Percentiles rank a stretch among this genome's conserved stretches.
phyloP scores from a whole-genome alignment of 257 asterid species.

The Solanum virginianum region DNA sequence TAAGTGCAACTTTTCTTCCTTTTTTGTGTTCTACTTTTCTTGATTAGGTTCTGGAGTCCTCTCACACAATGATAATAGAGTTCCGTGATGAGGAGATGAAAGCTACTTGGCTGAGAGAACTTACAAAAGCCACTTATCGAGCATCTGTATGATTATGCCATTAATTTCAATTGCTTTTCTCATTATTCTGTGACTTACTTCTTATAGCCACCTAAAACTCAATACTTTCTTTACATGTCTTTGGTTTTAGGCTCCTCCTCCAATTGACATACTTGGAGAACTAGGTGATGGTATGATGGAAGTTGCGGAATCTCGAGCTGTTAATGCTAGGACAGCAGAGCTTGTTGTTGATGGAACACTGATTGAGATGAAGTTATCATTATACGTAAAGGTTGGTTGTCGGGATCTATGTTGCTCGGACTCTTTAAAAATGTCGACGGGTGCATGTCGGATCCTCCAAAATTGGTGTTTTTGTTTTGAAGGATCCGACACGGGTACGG shows the following conservation, averaged over 20 bases:
- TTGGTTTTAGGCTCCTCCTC: constrained; percentile 69
- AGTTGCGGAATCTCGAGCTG: constrained; percentile 32
- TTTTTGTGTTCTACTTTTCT: constrained; percentile 4
- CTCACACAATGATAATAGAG: constrained; percentile 73
- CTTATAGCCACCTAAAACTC: not conserved
- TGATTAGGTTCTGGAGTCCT: constrained; percentile 82
- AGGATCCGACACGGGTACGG: too few species aligned
- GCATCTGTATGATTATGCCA: constrained; percentile 73
- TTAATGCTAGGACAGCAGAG: constrained; percentile 51
- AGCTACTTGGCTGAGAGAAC: constrained; percentile 72
- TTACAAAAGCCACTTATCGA: constrained; percentile 81
- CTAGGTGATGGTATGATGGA: constrained; percentile 33
- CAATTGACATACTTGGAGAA: constrained; percentile 69
- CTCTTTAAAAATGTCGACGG: too few species aligned
- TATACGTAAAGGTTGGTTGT: constrained; percentile 75
- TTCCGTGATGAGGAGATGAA: constrained; percentile 69
- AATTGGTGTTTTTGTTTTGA: too few species aligned
- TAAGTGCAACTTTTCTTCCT: constrained; percentile 3
- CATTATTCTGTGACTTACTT: constrained; percentile 2
- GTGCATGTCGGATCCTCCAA: too few species aligned
- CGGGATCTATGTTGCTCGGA: not conserved
- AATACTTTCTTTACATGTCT: constrained; percentile 3
- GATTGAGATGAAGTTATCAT: constrained; percentile 62
- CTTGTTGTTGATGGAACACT: constrained; percentile 83
- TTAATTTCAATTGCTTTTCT: not conserved